A percentile compares a stretch with the other conserved stretches of the same genome.
Conservation (phyloP, 805 yeast species). For the Yarrowia porcina region DNA sequence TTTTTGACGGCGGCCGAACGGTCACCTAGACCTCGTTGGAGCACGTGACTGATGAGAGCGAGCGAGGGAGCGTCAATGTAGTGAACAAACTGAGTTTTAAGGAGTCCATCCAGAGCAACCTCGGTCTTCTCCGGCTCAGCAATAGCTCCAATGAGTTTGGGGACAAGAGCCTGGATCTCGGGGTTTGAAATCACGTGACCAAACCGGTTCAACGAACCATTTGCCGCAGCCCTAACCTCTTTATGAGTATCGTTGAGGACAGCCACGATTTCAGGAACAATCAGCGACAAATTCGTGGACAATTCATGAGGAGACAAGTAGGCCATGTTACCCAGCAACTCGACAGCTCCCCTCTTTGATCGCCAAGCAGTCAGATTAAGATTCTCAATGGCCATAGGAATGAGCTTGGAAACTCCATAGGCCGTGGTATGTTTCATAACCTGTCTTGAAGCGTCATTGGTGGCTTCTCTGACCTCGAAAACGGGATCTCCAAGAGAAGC, state of each 20-base stretch:
- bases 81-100: constrained; percentile 91
- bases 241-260: constrained; percentile 93
- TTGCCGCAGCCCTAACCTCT: constrained; percentile 95
- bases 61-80: constrained; percentile 97
- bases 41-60: constrained; percentile 90
- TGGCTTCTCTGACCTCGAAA: constrained; percentile 84
- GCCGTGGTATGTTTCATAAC: constrained; percentile 91
- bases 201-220: constrained; percentile 77
- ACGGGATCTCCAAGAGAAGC: constrained; percentile 79
- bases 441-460: constrained; percentile 78
- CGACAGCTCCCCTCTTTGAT: constrained; percentile 94
- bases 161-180: constrained; percentile 89
- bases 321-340: constrained; percentile 95
- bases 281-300: constrained; percentile 80
- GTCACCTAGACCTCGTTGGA: constrained; percentile 92
- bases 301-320: constrained; percentile 92
- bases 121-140: constrained; percentile 96
- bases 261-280: constrained; percentile 95
- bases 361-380: constrained; percentile 93
- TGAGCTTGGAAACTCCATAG: constrained; percentile 83
- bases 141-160: constrained; percentile 81
- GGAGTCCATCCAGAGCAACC: constrained; percentile 76
- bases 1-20: constrained; percentile 90
- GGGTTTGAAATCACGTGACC: constrained; percentile 98
- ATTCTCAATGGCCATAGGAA: constrained; percentile 84